Evolutionary conservation across 441 rosid genomes (phyloP).

Genomic region (Erysimum cheiri): DNA sequence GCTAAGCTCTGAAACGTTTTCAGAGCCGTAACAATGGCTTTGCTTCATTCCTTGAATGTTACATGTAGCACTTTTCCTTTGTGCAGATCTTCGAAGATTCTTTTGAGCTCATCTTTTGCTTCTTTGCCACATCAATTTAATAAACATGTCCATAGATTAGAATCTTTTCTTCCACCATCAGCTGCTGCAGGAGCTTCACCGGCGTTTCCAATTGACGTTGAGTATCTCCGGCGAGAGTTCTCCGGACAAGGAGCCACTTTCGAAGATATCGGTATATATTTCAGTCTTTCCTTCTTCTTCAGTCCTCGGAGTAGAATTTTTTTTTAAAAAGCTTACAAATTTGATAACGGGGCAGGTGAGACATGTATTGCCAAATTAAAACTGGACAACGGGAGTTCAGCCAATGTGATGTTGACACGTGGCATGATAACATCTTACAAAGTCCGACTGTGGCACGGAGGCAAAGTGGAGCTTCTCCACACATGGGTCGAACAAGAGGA

Average conservation of each 20-base stretch:
- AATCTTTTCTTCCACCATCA: conserved; percentile 20
- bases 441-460: conserved; percentile 85
- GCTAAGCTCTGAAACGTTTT: conserved; percentile 1
- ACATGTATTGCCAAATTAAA: conserved; percentile 67
- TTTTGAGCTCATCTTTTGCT: conserved; percentile 23
- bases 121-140: conserved; percentile 26
- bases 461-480: conserved; percentile 74
- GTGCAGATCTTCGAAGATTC: conserved; percentile 28
- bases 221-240: conserved; percentile 71
- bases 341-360: conserved; percentile 44
- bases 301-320: neutral
- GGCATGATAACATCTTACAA: conserved; percentile 86
- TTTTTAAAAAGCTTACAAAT: neutral
- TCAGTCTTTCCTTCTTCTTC: neutral
- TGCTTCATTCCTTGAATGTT: conserved; percentile 25
- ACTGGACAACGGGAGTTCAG: conserved; percentile 69
- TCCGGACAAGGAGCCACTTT: conserved; percentile 84
- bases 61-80: conserved; percentile 13
- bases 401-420: conserved; percentile 67
- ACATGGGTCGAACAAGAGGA: conserved; percentile 69
- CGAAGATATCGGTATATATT: conserved; percentile 52
- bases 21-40: conserved; percentile 34
- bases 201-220: conserved; percentile 62
- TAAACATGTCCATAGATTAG: conserved; percentile 16
- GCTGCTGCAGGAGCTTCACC: conserved; percentile 46